phyloP scores from a whole-genome alignment of 306 rosid species.

The Cucumis melo region DNA sequence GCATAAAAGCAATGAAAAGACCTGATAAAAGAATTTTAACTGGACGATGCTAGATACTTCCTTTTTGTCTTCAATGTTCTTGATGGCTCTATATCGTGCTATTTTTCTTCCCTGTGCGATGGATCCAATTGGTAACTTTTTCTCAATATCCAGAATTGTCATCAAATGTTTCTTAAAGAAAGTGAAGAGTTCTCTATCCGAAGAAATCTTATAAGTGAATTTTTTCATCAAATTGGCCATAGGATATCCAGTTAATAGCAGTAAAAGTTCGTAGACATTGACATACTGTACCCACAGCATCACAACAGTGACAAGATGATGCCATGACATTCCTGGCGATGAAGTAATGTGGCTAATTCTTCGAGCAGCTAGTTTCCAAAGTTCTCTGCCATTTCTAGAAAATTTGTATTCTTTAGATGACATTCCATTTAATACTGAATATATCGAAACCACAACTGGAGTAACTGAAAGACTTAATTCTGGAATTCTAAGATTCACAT shows the following conservation, averaged over 20 bases:
- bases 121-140: conserved; percentile 56
- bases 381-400: conserved; percentile 58
- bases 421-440: conserved; percentile 28
- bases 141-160: conserved; percentile 53
- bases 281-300: conserved; percentile 66
- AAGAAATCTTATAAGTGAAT: conserved; percentile 32
- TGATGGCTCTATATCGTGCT: conserved; percentile 63
- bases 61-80: conserved; percentile 19
- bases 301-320: conserved; percentile 33
- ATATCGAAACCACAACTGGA: conserved; percentile 45
- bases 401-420: conserved; percentile 26
- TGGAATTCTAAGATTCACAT: conserved; percentile 44
- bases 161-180: conserved; percentile 47
- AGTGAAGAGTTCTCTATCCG: conserved; percentile 22
- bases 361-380: conserved; percentile 74
- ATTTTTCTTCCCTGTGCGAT: conserved; percentile 70
- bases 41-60: conserved; percentile 4
- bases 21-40: conserved; percentile 19
- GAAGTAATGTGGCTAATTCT: conserved; percentile 31
- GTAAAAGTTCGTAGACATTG: conserved; percentile 49
- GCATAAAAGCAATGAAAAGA: conserved; percentile 21
- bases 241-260: conserved; percentile 51
- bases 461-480: conserved; percentile 34
- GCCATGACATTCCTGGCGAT: conserved; percentile 35
- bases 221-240: conserved; percentile 26